Percentiles rank a stretch among this genome's conserved stretches.
These are phyloP conservation scores for Diplotaxis tenuifolia DNA, from an alignment of 345 rosid species.

Conservation along the genomic window DNA sequence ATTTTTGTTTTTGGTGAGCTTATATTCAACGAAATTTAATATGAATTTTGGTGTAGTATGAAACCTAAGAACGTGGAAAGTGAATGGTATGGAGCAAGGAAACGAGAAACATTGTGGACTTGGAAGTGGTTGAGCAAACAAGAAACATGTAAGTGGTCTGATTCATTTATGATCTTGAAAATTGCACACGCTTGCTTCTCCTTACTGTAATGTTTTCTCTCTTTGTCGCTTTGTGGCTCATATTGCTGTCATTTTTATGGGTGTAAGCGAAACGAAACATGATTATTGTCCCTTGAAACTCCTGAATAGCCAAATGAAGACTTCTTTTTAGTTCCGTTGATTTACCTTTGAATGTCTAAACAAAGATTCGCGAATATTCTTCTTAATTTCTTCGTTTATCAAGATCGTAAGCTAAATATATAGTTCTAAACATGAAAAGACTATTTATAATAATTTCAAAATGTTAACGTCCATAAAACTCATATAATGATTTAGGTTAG, in stretches of 20 bases:
- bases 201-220: conserved; percentile 21
- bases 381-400: not conserved
- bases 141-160: conserved; percentile 25
- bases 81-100: conserved; percentile 15
- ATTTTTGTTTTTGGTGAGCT: no score
- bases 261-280: not conserved
- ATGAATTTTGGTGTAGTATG: not conserved
- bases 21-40: conserved; percentile 2
- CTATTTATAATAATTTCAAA: not conserved
- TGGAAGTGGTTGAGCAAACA: conserved; percentile 34
- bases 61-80: conserved; percentile 13
- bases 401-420: not conserved
- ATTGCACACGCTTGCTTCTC: conserved; percentile 36
- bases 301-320: not conserved
- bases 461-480: not conserved
- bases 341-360: not conserved
- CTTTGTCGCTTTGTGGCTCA: conserved; percentile 12
- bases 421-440: not conserved
- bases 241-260: not conserved
- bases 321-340: not conserved
- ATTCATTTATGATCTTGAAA: conserved; percentile 19
- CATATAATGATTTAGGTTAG: not conserved
- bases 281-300: not conserved
- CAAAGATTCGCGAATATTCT: not conserved
- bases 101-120: conserved; percentile 26